phyloP scores from a whole-genome alignment of 768 basidiomycete genomes.

The Tremella mesenterica region DNA sequence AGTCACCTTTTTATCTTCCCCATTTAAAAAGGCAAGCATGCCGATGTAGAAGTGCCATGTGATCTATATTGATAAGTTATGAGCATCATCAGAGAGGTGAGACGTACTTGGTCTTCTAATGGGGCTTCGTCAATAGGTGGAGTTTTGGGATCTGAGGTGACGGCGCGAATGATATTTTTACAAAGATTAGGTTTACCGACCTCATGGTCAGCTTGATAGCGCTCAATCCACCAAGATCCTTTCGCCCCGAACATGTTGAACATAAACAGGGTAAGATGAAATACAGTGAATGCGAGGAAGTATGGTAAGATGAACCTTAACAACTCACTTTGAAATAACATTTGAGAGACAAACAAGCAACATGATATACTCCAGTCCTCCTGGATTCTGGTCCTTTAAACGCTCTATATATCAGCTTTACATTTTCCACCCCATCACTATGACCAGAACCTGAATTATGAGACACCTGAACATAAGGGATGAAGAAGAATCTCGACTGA shows the following conservation, averaged over 20 bases:
- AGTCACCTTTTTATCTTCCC: conserved; percentile 71
- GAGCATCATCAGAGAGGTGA: no score
- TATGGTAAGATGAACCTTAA: not conserved
- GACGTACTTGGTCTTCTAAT: conserved; percentile 66
- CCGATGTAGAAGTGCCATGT: conserved; percentile 92
- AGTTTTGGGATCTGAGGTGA: conserved; percentile 75
- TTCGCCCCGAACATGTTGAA: not conserved
- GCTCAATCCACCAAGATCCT: not conserved
- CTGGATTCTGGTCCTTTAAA: conserved; percentile 49
- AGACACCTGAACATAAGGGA: not conserved
- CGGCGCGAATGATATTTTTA: conserved; percentile 81
- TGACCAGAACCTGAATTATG: no score
- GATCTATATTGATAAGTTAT: conserved; percentile 52
- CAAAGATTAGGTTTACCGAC: conserved; percentile 83
- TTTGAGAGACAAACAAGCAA: conserved; percentile 83
- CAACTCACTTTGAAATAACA: conserved; percentile 78
- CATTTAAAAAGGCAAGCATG: conserved; percentile 86
- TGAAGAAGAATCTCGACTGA: conserved; percentile 33
- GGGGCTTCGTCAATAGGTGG: conserved; percentile 70
- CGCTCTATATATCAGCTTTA: conserved; percentile 44
- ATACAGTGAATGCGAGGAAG: not conserved
- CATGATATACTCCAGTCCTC: conserved; percentile 91
- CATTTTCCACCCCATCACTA: not conserved
- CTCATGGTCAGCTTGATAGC: conserved; percentile 47
- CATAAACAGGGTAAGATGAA: not conserved